A percentile compares a stretch with the other conserved stretches of the same genome.
These are phyloP conservation scores for Choiromyces venosus DNA, from an alignment of 495 filamentous ascomycete genomes.

Conservation along the genomic window DNA sequence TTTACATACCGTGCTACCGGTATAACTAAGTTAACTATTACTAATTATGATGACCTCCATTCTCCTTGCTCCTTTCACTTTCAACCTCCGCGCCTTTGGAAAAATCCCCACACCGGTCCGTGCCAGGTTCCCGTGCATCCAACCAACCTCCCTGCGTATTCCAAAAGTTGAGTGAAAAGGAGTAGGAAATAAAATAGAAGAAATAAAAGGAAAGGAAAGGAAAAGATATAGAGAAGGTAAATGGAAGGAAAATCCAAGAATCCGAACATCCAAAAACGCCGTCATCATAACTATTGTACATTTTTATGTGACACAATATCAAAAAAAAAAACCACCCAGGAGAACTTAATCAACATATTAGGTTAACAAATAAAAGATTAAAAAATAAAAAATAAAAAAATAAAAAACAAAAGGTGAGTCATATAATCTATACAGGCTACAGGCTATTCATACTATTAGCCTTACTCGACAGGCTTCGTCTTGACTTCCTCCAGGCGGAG, in stretches of 20 bases:
- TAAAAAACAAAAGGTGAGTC: neutral
- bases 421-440: conserved; percentile 12
- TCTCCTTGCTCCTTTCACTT: neutral
- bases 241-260: neutral
- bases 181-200: neutral
- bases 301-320: neutral
- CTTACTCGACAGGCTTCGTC: conserved; percentile 15
- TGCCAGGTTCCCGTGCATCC: neutral
- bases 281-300: neutral
- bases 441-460: conserved; percentile 27
- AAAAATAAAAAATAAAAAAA: neutral
- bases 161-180: neutral
- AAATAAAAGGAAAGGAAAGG: neutral
- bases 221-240: neutral
- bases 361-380: conserved; percentile 5
- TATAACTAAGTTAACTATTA: neutral
- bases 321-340: neutral
- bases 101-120: neutral
- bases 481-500: neutral
- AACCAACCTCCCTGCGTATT: neutral
- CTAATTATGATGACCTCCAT: neutral
- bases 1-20: neutral
- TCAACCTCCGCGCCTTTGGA: neutral
- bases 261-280: conserved; percentile 3
- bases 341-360: neutral